Percentiles rank a stretch among this genome's conserved stretches.
Conservation (phyloP, 2,329 filamentous ascomycete species). For the Fusarium tuaranense region DNA sequence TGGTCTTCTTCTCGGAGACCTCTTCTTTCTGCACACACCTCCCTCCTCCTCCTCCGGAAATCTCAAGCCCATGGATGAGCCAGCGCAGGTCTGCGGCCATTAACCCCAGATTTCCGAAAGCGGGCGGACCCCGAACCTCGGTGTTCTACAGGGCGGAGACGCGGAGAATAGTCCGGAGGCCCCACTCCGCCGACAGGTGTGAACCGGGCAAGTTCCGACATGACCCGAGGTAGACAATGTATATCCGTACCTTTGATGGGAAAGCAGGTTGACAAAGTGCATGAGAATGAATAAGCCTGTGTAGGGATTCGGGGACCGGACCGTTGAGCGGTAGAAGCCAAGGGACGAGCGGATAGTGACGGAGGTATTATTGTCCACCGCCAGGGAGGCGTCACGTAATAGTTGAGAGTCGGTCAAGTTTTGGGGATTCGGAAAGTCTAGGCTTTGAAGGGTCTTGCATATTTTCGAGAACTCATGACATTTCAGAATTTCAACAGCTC, state of each 20-base stretch:
- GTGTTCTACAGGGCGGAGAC: background rate
- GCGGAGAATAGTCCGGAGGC: background rate
- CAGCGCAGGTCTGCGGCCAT: conserved; percentile 19
- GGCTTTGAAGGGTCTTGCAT: background rate
- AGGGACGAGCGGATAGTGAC: background rate
- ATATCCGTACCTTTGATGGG: background rate
- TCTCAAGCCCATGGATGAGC: background rate
- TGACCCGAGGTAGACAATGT: background rate
- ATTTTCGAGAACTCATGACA: background rate
- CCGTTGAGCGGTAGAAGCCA: background rate
- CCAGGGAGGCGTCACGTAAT: background rate
- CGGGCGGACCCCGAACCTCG: background rate
- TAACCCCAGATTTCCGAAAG: conserved; percentile 32
- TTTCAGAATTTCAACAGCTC: background rate
- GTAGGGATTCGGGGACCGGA: conserved; percentile 7
- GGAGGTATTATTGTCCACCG: too few relatives aligned
- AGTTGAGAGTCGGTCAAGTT: background rate
- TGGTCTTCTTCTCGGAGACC: background rate
- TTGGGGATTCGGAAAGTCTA: background rate
- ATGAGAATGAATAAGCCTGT: conserved; percentile 8
- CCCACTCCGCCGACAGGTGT: background rate
- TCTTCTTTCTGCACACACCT: background rate
- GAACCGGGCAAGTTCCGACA: conserved; percentile 4
- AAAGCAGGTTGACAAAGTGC: background rate
- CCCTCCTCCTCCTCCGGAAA: background rate